Base-by-base conservation (phyloP, 169 alveolate genomes). In the Besnoitia besnoiti region DNA sequence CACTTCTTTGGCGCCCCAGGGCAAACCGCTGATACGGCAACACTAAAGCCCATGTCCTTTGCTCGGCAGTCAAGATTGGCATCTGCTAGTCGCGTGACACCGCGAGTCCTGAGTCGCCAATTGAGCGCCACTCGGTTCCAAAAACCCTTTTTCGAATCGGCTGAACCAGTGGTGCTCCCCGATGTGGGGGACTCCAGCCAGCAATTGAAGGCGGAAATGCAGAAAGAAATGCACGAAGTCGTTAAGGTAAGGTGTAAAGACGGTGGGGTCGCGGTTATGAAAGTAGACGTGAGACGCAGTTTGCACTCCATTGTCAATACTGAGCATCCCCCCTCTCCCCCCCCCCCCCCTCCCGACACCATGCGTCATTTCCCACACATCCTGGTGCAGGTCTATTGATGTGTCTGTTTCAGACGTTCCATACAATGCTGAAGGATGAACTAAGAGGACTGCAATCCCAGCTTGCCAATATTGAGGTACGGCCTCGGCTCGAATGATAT, bases 161-260 rank as follows among this genome's bases (percentile, higher is more conserved):
- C 50, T 19, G 87, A 77, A 39, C 47, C 40, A 10, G 16, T 77
- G 37, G 14, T 77, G 62, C 33, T 19, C 33, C 73, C 73, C 0
- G 40, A 77, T 5, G 47, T 77, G 21, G 61, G 40, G 14, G 59
- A 42, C 87, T 39, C 39, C 87, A 77, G 24, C 87, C 27, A 39
- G 59, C 80, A 85, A 3, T 67, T 85, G 40, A 91, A 91, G 49
- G 77, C 40, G 16, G 91, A 84, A 42, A 89, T 91, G 21, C 94
- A 91, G 55, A 91, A 77, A 40, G 94, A 91, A 39, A 50, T 91
- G 30, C 91, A 91, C 39, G 89, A 91, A 21, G 94, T 90, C n/a
- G 88, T 91, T 35, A 91, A 91, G 89, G 94, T 91, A 49, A 0
- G 90, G 33, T 39, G 33, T 42, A 39, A n/a, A n/a, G n/a, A n/a